Evolutionary conservation across 2,329 filamentous ascomycete genomes (phyloP).

Genomic region (Calcarisporium arbuscula): DNA sequence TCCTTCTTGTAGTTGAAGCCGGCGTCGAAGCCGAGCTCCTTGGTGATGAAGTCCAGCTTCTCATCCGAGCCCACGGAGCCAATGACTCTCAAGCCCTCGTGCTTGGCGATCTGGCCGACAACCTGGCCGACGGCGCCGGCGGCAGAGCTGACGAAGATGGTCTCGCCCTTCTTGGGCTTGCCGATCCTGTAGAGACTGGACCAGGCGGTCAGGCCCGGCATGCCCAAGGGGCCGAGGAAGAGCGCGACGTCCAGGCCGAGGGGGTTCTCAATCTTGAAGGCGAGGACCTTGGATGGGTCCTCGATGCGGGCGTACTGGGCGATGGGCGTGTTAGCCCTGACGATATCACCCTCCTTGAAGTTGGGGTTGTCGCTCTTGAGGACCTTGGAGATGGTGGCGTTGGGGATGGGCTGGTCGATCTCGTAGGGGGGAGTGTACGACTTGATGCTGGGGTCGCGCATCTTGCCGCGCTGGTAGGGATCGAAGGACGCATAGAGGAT

Average conservation of each 20-base stretch:
- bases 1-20: conserved; percentile 91
- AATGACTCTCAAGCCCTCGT: conserved; percentile 71
- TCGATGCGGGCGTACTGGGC: conserved; percentile 63
- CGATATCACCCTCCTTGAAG: conserved; percentile 62
- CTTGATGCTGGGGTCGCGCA: conserved; percentile 58
- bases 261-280: conserved; percentile 61
- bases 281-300: conserved; percentile 31
- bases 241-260: conserved; percentile 57
- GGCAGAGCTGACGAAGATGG: conserved; percentile 75
- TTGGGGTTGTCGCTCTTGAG: conserved; percentile 59
- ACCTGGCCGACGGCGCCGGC: conserved; percentile 77
- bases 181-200: conserved; percentile 62
- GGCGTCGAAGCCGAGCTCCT: conserved; percentile 45
- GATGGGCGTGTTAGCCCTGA: conserved; percentile 50
- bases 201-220: conserved; percentile 62
- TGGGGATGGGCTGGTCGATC: conserved; percentile 58
- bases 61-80: conserved; percentile 74
- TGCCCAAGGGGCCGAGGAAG: conserved; percentile 65
- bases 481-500: conserved; percentile 73
- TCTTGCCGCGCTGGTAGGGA: conserved; percentile 76
- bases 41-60: conserved; percentile 62
- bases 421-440: conserved; percentile 52
- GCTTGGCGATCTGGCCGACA: conserved; percentile 78
- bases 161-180: conserved; percentile 59
- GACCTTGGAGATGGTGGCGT: conserved; percentile 59